Evolutionary conservation across 257 asterid genomes (phyloP), one percentile per base, ranked within the genome.

Genomic region (Fraxinus excelsior): DNA sequence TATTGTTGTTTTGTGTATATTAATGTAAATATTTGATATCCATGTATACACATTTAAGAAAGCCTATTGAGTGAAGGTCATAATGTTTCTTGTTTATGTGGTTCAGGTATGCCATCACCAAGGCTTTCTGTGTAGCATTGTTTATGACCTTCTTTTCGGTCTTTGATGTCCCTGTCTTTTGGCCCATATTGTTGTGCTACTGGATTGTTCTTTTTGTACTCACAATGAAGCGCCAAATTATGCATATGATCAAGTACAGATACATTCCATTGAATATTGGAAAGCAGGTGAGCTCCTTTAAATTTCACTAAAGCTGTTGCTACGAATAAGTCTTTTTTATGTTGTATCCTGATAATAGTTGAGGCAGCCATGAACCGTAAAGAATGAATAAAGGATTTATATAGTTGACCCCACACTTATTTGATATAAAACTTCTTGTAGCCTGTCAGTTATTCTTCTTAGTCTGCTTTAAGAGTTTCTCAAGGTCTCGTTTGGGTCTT

Each of bases 161-260:
- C 80, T 94, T 92, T 65, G 98, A 94, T 76, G 97, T 94, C 78
- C 97, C 97, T 4, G 98, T 91, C 67, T 94, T 92, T 81, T 94
- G 98, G 98, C 98, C 98, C 38, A 88, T 94, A 82, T 81, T 94
- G 74, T 75, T 94, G 78, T 88, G 85, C 84, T 94, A 94, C 88
- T 94, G 98, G 98, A 46, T 92, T 71, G 97, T 92, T 26, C 93
- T 94, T 76, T 88, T 94, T 70, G 87, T 84, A 75, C 93, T 94
- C 31, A 94, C 98, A 40, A 92, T 94, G 98, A 94, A 89, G 86
- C 92, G 97, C 69, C 98, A 92, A 82, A 90, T 92, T 82, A 80
- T 87, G 88, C 98, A 94, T 88, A 94, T 94, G 98, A 81, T 94
- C 68, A 94, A 94, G 84, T 91, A 92, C 89, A 94, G 72, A 83